Conservation (phyloP, 495 filamentous ascomycete genomes). For the Penicillium alfredii region DNA sequence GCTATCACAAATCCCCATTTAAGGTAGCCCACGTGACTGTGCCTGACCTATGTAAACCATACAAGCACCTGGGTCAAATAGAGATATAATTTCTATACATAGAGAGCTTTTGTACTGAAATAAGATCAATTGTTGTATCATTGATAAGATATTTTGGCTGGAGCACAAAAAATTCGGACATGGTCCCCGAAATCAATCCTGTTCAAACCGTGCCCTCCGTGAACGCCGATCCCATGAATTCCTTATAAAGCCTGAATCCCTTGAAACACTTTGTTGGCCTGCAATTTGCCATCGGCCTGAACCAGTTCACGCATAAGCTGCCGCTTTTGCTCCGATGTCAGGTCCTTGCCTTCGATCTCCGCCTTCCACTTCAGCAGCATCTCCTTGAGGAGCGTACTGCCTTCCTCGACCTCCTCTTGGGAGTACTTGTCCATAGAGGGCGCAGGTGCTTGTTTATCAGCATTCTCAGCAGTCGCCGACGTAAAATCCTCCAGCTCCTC, state of each 20-base stretch:
- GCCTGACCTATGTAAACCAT: too few relatives aligned
- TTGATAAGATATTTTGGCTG: too few relatives aligned
- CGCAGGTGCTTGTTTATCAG: constrained; percentile 46
- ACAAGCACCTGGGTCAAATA: too few relatives aligned
- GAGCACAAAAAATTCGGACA: too few relatives aligned
- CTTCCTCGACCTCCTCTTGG: constrained; percentile 85
- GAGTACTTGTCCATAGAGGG: constrained; percentile 51
- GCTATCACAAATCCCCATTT: too few relatives aligned
- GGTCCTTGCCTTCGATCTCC: constrained; percentile 55
- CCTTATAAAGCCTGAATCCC: constrained; percentile 70
- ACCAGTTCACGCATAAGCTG: constrained; percentile 74
- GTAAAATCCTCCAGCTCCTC: constrained; percentile 98
- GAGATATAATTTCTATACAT: too few relatives aligned
- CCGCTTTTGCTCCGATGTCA: constrained; percentile 76
- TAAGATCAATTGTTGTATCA: too few relatives aligned
- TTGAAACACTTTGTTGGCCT: constrained; percentile 83
- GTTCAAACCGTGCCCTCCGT: too few relatives aligned
- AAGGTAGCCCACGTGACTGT: too few relatives aligned
- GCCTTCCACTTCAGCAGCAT: constrained; percentile 85
- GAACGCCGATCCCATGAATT: not conserved
- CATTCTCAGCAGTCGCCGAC: constrained; percentile 48
- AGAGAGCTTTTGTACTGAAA: too few relatives aligned
- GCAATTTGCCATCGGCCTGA: constrained; percentile 59
- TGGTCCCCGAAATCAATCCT: too few relatives aligned
- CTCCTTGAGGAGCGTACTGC: constrained; percentile 79